Evolutionary conservation across 2,329 filamentous ascomycete genomes (phyloP), one percentile per base, ranked within the genome.

Genomic region (Clarireedia homoeocarpa): DNA sequence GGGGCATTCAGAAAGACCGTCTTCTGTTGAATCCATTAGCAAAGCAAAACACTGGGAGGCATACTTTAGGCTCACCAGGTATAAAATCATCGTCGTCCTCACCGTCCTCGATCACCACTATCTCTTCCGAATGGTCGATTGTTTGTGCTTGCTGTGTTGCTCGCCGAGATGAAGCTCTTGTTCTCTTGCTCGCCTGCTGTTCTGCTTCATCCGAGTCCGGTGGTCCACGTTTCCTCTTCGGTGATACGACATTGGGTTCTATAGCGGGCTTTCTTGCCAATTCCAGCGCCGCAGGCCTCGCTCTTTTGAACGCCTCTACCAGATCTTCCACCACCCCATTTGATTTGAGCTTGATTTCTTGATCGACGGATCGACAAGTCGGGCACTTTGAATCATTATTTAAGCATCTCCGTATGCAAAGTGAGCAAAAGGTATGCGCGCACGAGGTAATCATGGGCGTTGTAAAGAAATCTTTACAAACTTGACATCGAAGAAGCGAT

Each of bases 391-490:
- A 88, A 62, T 96, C 91, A 34, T 82, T 80, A 2, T 86, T 85
- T 0, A 99, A 78, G 59, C 88, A 90, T 60, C 91, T 81, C 30
- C 94, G 87, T 69, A 99, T 97, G 71, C 94, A 99, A 53, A 95
- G 75, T 6, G 92, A 96, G 77, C 94, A 99, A 69, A 99, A 99
- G 0, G 94, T 97, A 70, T 99, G 94, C 53, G 84, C 88, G 74
- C 94, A 99, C 1, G 89, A 88, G 0, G 94, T 99, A 60, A 96
- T 86, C 82, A 99, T 94, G 0, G 94, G 94, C 51, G 91, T 95
- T 59, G 84, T 84, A 75, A 89, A 97, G 73, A 97, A 95, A 71
- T 99, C 95, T 70, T 97, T 97, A 81, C 94, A 99, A 58, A 99
- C 88, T 72, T 97, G 89, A 73, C 94, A 99, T 65, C 94, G 89